phyloP scores from a whole-genome alignment of 2,329 filamentous ascomycete species.

The Trichophaea hybrida region DNA sequence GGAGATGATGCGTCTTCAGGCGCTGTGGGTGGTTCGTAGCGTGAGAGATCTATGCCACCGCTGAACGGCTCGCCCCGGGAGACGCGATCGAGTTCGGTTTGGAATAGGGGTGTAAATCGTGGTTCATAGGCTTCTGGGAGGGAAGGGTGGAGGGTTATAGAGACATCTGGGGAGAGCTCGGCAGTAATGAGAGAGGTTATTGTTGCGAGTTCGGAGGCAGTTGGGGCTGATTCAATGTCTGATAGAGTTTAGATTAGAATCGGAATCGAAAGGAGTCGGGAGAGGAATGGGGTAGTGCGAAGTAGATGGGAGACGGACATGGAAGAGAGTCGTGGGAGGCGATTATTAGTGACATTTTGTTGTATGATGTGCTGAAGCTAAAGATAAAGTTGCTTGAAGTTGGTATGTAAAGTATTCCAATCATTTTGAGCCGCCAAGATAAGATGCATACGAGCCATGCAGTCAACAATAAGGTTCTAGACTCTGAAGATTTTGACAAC shows the following conservation, averaged over 20 bases:
- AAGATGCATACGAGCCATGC: too few relatives aligned
- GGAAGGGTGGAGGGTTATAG: conserved; percentile 42
- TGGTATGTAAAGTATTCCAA: too few relatives aligned
- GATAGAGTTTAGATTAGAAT: conserved; percentile 21
- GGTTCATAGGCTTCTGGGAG: conserved; percentile 41
- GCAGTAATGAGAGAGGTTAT: conserved; percentile 55
- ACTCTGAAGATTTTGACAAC: too few relatives aligned
- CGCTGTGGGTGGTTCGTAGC: conserved; percentile 66
- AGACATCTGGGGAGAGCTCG: conserved; percentile 43
- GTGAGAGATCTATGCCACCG: conserved; percentile 53
- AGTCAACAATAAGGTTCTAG: too few relatives aligned
- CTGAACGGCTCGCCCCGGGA: conserved; percentile 43
- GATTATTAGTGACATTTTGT: conserved; percentile 50
- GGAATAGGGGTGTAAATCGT: conserved; percentile 50
- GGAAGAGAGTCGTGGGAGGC: conserved; percentile 67
- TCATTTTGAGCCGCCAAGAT: too few relatives aligned
- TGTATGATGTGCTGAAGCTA: neutral
- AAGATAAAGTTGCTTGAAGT: too few relatives aligned
- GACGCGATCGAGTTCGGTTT: conserved; percentile 54
- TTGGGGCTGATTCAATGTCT: conserved; percentile 72
- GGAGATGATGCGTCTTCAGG: conserved; percentile 31
- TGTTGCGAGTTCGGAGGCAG: conserved; percentile 45
- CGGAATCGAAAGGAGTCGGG: neutral
- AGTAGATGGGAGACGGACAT: conserved; percentile 39
- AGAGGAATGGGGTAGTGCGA: neutral